Evolutionary conservation across 495 filamentous ascomycete species (phyloP), one percentile per base, ranked within the genome.

Genomic region (Tetracladium marchalianum): DNA sequence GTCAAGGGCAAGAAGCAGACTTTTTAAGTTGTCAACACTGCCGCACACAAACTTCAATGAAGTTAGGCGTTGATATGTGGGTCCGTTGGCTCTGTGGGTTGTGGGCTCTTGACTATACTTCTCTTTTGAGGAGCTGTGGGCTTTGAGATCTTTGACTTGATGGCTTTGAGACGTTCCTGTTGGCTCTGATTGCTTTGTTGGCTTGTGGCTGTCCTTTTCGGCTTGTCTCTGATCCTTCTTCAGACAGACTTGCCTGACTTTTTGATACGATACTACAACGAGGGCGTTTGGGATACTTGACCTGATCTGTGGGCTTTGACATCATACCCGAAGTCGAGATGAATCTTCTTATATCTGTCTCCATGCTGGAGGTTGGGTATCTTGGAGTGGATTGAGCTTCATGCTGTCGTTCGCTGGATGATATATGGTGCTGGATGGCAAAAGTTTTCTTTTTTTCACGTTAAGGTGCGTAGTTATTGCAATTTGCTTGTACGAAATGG

Each of bases 1-100:
- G n/a, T 90, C 76, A 74, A 86, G 70, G 92, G 92, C 58, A 83
- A 82, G 74, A 95, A 93, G 80, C 81, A 78, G 65, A 92, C 83
- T 53, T 96, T 98, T 63, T 86, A 84, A 76, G 51, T 46, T 37
- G 43, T 53, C 32, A 39, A 50, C 49, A 51, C 50, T 57, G 52
- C 53, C 46, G 56, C 52, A 59, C 56, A 49, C 13, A 34, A 17
- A n/a, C 16, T 46, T 39, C 18, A 44, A 45, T 37, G 32, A 44
- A 44, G 27, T 5, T 22, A 8, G 19, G 27, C 45, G 51, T 49
- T 46, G 50, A 42, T 48, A 51, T 45, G 50, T 53, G 55, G 52
- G 46, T 50, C 22, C 44, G 54, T 53, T 47, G 55, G 58, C 58
- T 58, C 50, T 46, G 55, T 55, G 58, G 52, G 52, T 55, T 56